Base-by-base conservation (phyloP, 352 stramenopile genomes). In the Halophytophthora polymorphica region DNA sequence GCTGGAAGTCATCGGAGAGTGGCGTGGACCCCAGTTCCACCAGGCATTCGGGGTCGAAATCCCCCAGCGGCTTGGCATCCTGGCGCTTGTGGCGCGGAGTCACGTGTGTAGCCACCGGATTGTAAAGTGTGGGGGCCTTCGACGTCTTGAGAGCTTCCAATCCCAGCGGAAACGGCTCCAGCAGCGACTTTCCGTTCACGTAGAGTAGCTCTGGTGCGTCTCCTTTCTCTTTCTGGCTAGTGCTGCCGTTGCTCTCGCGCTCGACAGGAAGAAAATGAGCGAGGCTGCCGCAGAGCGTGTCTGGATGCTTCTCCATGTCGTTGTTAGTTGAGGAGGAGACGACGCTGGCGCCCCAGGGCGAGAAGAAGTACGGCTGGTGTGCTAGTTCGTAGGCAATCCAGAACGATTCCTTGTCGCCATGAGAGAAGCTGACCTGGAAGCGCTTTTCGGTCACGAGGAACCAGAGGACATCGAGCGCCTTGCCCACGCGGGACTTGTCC, bases 181-280 rank as follows among this genome's bases (percentile, higher is more conserved):
- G 48, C 28, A 84, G 45, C 14, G 62, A 63, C 5, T 69, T 71
- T 13, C 66, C 71, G 36, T 77, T 77, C 0, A 79, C 60, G 43
- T 83, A 83, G 3, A 83, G 51, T 10, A 79, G 42, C 61, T 69
- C 64, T 2, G 63, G 52, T 13, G 37, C 23, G 0, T 38, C 40
- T 10, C 52, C 34, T 14, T 64, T 49, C 5, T 31, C 4, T 31
- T 31, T 31, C 25, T 31, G 4, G 25, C 25, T 31, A 10, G 4
- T 8, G 8, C 25, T 31, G 25, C 8, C 25, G 13, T 5, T 17
- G 33, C 15, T 10, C 13, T 38, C 11, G 2, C 13, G 11, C 5
- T 28, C 14, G 8, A 37, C 34, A 3, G 56, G 56, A n/a, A 36
- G 15, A 42, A 45, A 60, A 15, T 65, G 56, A 10, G 39, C 50